Conservation (phyloP, 768 basidiomycete genomes). For the Phylloporus arenicola region DNA sequence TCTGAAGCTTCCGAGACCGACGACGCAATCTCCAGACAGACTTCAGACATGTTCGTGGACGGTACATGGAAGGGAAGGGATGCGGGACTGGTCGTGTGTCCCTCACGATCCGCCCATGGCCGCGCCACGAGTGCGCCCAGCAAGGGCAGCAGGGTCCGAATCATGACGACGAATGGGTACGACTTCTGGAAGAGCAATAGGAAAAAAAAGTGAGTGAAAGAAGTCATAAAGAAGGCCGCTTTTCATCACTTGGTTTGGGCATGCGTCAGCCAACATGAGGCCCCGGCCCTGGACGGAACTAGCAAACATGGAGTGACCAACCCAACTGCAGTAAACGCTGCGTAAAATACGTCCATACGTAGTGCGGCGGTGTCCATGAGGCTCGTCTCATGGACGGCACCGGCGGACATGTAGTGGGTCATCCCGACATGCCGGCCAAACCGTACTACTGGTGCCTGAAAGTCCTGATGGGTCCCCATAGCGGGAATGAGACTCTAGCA, state of each 20-base stretch:
- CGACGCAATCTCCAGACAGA: constrained; percentile 20
- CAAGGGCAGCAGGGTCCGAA: constrained; percentile 5
- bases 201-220: neutral
- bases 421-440: neutral
- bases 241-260: constrained; percentile 6
- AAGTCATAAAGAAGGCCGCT: constrained; percentile 4
- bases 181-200: constrained; percentile 4
- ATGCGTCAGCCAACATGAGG: constrained; percentile 10
- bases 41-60: constrained; percentile 5
- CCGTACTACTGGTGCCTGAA: neutral
- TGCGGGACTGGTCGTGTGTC: neutral
- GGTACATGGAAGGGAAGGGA: neutral
- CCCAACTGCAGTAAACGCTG: neutral
- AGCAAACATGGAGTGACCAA: neutral
- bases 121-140: constrained; percentile 6
- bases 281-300: constrained; percentile 1
- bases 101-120: constrained; percentile 2
- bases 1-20: constrained; percentile 16
- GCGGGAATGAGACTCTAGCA: neutral
- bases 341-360: neutral
- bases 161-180: neutral
- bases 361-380: constrained; percentile 8
- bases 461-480: neutral
- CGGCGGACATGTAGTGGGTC: constrained; percentile 1
- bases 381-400: constrained; percentile 2